These are phyloP conservation scores for Rhizophagus sp. DNA, from an alignment of 192 early-diverging fungal genomes.

Conservation along the genomic window DNA sequence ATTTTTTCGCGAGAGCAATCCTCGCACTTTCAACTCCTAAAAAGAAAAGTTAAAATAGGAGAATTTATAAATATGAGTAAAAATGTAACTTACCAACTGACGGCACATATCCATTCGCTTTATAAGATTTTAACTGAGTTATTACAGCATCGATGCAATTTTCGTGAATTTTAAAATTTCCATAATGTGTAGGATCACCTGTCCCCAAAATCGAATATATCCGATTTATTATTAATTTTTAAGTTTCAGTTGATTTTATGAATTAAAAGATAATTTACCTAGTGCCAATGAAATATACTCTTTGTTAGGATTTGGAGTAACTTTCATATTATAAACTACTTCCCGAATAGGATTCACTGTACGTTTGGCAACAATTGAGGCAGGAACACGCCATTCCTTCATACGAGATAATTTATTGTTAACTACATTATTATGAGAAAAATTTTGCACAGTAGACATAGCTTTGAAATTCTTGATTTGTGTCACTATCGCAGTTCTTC, in stretches of 20 bases:
- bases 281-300: conserved; percentile 68
- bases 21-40: conserved; percentile 59
- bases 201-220: conserved; percentile 4
- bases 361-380: conserved; percentile 68
- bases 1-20: conserved; percentile 73
- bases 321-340: conserved; percentile 77
- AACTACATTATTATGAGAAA: too few relatives aligned
- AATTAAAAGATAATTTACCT: conserved; percentile 31
- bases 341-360: conserved; percentile 87
- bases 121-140: conserved; percentile 64
- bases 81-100: conserved; percentile 57
- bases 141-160: conserved; percentile 71
- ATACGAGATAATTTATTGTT: neutral
- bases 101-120: conserved; percentile 83
- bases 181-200: conserved; percentile 88
- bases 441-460: too few relatives aligned
- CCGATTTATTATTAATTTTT: neutral
- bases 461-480: too few relatives aligned
- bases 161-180: conserved; percentile 83
- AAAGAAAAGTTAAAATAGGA: neutral
- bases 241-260: neutral
- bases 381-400: conserved; percentile 49
- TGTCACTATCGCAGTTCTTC: too few relatives aligned
- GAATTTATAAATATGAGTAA: neutral
- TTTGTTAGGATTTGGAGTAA: conserved; percentile 60